phyloP scores from a whole-genome alignment of 1,139 yeast species.

The Hyphopichia wangnamkhiaoensis region DNA sequence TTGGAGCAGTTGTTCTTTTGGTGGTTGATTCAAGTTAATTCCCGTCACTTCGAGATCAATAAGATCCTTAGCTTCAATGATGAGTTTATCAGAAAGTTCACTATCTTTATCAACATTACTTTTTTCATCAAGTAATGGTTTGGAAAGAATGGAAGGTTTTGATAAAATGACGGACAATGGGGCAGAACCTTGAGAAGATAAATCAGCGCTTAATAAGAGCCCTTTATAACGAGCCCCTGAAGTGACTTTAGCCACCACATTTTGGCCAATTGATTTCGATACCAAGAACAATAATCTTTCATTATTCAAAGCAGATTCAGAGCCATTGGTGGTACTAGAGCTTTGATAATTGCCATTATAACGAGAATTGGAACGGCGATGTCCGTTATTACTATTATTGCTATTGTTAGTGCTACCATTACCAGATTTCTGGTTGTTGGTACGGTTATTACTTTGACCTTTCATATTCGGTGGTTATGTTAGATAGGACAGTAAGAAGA shows the following conservation, averaged over 20 bases:
- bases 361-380: slow-evolving; percentile 30
- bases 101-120: slow-evolving; percentile 30
- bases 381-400: slow-evolving; percentile 20
- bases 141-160: slow-evolving; percentile 36
- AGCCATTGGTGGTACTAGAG: slow-evolving; percentile 10
- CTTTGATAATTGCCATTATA: slow-evolving; percentile 7
- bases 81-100: slow-evolving; percentile 44
- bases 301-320: slow-evolving; percentile 17
- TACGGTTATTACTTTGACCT: slow-evolving; percentile 21
- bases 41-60: slow-evolving; percentile 57
- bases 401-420: too few relatives aligned
- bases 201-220: slow-evolving; percentile 41
- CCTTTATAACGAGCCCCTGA: slow-evolving; percentile 67
- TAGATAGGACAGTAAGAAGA: too few relatives aligned
- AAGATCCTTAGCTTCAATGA: slow-evolving; percentile 61
- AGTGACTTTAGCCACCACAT: slow-evolving; percentile 57
- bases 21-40: slow-evolving; percentile 32
- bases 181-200: slow-evolving; percentile 20
- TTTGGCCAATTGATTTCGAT: slow-evolving; percentile 57
- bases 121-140: slow-evolving; percentile 36
- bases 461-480: slow-evolving; percentile 21
- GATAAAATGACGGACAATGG: slow-evolving; percentile 55
- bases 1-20: slow-evolving; percentile 14
- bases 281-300: slow-evolving; percentile 53
- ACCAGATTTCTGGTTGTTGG: not conserved